Evolutionary conservation across 2,329 filamentous ascomycete genomes (phyloP).

Genomic region (Fusarium sacchari): DNA sequence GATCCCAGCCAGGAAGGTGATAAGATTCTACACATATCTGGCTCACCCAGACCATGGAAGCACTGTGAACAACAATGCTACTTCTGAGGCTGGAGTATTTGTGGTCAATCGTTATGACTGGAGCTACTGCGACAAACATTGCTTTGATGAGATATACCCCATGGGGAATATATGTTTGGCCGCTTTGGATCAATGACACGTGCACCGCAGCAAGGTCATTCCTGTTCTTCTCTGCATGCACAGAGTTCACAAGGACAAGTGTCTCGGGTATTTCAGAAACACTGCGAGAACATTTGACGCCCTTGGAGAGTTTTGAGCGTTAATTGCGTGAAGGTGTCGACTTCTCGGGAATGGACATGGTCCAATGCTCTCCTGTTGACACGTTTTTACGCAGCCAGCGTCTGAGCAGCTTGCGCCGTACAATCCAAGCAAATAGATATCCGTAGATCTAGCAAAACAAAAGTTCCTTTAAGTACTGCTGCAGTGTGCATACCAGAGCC

Average conservation of each 20-base stretch:
- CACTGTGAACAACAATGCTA: not conserved
- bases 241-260: not conserved
- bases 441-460: too few relatives aligned
- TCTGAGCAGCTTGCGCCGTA: not conserved
- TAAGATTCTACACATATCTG: not conserved
- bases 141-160: not conserved
- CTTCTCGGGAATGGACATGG: not conserved
- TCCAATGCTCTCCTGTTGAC: not conserved
- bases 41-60: not conserved
- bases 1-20: not conserved
- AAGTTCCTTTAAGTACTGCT: too few relatives aligned
- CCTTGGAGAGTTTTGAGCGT: not conserved
- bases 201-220: not conserved
- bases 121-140: not conserved
- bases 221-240: not conserved
- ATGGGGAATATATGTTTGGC: not conserved
- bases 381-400: not conserved
- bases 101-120: not conserved
- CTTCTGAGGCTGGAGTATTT: not conserved
- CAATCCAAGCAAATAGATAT: too few relatives aligned
- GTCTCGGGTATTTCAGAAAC: not conserved
- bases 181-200: not conserved
- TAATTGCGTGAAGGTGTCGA: not conserved
- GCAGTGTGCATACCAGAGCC: too few relatives aligned
- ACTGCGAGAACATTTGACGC: not conserved